Evolutionary conservation across 2,329 filamentous ascomycete genomes (phyloP), one percentile per base, ranked within the genome.

Genomic region (Colletotrichum navitas): DNA sequence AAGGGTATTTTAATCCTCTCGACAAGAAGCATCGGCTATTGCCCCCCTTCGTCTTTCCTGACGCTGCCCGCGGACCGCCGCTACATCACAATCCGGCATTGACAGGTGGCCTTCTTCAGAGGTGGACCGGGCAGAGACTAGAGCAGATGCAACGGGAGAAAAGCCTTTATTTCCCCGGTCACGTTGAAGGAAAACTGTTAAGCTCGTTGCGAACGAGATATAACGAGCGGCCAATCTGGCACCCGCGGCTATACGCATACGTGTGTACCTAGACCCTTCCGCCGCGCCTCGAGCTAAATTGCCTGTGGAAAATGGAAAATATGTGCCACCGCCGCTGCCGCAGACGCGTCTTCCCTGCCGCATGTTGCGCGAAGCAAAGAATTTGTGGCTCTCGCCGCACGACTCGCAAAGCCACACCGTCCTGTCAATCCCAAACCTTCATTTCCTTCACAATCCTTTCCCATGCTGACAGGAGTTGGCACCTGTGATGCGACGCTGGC

Each of bases 331-430:
- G 65, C 68, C 45, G 58, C 68, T 45, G 59, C 65, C 32, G 45
- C 45, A 68, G 64, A 68, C 69, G 65, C 69, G 69, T 71, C 65
- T 63, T 47, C 45, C 65, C 29, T 63, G 52, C 47, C 5, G 26
- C 52, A 68, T 41, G 68, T 60, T 68, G 47, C 60, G 59, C 60
- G 56, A 55, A 39, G 59, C 39, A 63, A 55, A 63, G 49, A 60
- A 72, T 63, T 72, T 64, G 65, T 72, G 69, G 69, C 66, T 69
- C 60, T 66, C 68, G 52, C 60, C 41, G 69, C 69, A 62, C 54
- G 54, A 64, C 59, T 72, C 60, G 59, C 60, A 68, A 68, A 51
- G 69, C 59, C 69, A 59, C 69, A 67, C 43, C 59, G 54, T 47
- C 65, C 65, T 60, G 45, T 68, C 59, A 69, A 72, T 69, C 59